phyloP scores from a whole-genome alignment of 2,329 filamentous ascomycete genomes.

The Calycina marina region DNA sequence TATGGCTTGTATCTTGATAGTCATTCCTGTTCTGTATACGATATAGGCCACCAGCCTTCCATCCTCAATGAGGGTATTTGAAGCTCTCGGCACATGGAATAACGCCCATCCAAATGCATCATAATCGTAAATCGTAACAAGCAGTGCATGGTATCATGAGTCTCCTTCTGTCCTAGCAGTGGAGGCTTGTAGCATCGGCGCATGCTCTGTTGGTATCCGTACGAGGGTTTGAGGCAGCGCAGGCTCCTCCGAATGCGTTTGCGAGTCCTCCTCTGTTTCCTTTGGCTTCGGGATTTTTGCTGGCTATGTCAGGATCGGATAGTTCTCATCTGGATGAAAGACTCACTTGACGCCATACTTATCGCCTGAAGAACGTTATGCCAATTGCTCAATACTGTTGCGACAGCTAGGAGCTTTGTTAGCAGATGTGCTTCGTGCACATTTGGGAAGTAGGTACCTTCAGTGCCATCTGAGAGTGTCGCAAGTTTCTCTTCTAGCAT shows the following conservation, averaged over 20 bases:
- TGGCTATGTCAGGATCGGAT: conserved; percentile 21
- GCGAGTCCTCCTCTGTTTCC: conserved; percentile 25
- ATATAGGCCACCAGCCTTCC: too few species aligned
- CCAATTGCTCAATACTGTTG: conserved; percentile 76
- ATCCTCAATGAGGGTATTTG: too few species aligned
- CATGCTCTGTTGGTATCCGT: conserved; percentile 70
- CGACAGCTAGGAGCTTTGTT: conserved; percentile 44
- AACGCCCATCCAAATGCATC: too few species aligned
- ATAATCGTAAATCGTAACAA: too few species aligned
- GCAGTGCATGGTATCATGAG: too few species aligned
- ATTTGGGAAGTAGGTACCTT: conserved; percentile 35
- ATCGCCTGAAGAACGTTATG: conserved; percentile 75
- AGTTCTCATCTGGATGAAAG: not conserved
- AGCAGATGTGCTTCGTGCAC: conserved; percentile 1
- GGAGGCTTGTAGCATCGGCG: conserved; percentile 39
- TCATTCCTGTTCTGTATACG: too few species aligned
- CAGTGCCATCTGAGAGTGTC: conserved; percentile 68
- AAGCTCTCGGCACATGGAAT: too few species aligned
- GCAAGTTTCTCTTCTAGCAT: conserved; percentile 62
- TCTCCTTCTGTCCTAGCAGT: conserved; percentile 6
- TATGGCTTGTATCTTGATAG: too few species aligned
- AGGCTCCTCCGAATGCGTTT: conserved; percentile 25
- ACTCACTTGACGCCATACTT: conserved; percentile 70
- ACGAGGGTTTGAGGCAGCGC: conserved; percentile 68
- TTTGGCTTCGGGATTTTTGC: conserved; percentile 55